Evolutionary conservation across 2,329 filamentous ascomycete genomes (phyloP), one percentile per base, ranked within the genome.

Genomic region (Paecilomyces sp.): DNA sequence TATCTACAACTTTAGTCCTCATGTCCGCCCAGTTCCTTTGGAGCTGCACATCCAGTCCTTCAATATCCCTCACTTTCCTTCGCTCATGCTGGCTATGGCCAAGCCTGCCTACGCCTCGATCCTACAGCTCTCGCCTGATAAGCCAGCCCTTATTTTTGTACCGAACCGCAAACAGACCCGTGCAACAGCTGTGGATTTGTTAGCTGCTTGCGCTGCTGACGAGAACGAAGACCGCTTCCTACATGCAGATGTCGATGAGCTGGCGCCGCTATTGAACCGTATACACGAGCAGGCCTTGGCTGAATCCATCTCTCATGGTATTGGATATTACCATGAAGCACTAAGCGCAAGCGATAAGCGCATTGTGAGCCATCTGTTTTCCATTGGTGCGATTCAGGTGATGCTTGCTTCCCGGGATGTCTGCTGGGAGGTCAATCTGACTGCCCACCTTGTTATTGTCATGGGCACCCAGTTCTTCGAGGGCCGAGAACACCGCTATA

Each of bases 381-480:
- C 86, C 60, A 88, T 92, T 58, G 92, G 92, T 51, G 92, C 91
- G 4, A 91, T 96, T 41, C 93, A 97, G 68, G 88, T 97, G 2
- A 81, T 97, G 67, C 79, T 91, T 54, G 88, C 88, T 28, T 90
- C 88, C 7, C 86, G 94, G 57, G 93, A 99, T 76, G 92, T 94
- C 56, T 97, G 92, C 77, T 99, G 94, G 93, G 93, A 97, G 76
- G 80, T 99, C 57, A 87, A 96, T 64, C 88, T 87, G 70, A 91
- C 85, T 1, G 92, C 93, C 3, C 92, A 97, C 71, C 81, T 99
- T 13, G 92, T 97, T 13, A 85, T 99, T 55, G 88, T 99, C 33
- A 97, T 99, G 92, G 92, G 92, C 15, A 99, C 95, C 1, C 94
- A 99, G 70, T 97, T 92, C 77, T 99, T 93, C 65, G 94, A 99